Evolutionary conservation across 225 moss, liverwort and hornwort genomes (phyloP).

Genomic region (Rhytidiadelphus loreus): DNA sequence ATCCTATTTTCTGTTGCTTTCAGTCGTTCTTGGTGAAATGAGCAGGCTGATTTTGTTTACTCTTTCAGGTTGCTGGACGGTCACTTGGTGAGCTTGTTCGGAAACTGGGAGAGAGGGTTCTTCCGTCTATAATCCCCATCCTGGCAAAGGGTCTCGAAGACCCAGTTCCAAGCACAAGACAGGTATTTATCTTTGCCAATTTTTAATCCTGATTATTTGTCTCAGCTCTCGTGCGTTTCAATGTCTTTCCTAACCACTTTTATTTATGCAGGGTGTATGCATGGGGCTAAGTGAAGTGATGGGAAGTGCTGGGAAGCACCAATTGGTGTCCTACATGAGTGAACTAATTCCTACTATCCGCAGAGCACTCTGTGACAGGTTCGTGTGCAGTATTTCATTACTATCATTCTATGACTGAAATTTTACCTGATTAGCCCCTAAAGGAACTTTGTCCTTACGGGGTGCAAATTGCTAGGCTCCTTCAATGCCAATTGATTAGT

Average conservation of each 20-base stretch:
- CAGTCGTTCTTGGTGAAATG: background rate
- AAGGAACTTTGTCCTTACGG: background rate
- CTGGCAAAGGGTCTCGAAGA: constrained; percentile 88
- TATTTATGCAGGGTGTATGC: constrained; percentile 74
- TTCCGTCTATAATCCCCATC: constrained; percentile 92
- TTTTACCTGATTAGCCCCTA: background rate
- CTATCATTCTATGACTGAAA: background rate
- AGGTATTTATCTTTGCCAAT: constrained; percentile 19
- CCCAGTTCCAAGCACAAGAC: constrained; percentile 69
- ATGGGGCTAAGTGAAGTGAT: constrained; percentile 98
- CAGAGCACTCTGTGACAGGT: constrained; percentile 90
- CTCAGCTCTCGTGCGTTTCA: background rate
- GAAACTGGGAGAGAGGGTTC: constrained; percentile 92
- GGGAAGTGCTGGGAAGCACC: constrained; percentile 98
- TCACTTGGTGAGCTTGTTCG: constrained; percentile 98
- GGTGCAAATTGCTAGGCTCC: background rate
- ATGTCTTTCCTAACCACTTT: background rate
- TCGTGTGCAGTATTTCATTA: background rate
- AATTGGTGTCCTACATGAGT: constrained; percentile 82
- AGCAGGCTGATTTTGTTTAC: background rate
- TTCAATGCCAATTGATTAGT: background rate
- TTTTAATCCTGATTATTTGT: background rate
- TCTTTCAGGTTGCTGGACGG: constrained; percentile 76
- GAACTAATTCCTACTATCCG: constrained; percentile 93
- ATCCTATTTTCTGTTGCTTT: background rate